These are phyloP conservation scores for Lichina pygmaea DNA, from an alignment of 495 filamentous ascomycete genomes.

Conservation along the genomic window DNA sequence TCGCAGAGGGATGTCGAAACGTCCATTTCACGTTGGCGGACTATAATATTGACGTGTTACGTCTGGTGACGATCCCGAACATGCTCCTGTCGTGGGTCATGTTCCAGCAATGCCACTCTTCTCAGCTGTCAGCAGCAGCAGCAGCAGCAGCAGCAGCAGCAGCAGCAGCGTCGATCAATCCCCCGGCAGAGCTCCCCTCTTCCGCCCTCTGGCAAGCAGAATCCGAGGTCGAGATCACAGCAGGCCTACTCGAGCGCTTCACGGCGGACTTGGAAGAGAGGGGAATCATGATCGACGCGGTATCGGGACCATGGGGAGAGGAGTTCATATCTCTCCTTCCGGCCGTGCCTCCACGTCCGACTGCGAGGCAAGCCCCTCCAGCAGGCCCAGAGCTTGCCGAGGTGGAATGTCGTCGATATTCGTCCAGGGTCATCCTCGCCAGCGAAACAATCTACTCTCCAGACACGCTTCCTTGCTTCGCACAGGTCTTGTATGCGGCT, in stretches of 20 bases:
- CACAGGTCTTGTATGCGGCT: conserved; percentile 37
- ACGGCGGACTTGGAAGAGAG: conserved; percentile 22
- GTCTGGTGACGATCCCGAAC: conserved; percentile 73
- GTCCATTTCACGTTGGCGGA: conserved; percentile 54
- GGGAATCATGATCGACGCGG: conserved; percentile 36
- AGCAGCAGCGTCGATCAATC: not conserved
- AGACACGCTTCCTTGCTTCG: conserved; percentile 41
- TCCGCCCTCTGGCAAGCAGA: conserved; percentile 12
- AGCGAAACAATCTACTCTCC: conserved; percentile 94
- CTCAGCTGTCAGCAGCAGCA: not conserved
- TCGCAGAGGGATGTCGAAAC: conserved; percentile 12
- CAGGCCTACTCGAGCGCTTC: conserved; percentile 34
- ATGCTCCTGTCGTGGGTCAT: conserved; percentile 58
- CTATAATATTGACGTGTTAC: conserved; percentile 69
- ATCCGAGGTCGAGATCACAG: conserved; percentile 50
- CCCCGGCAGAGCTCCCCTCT: too few relatives aligned
- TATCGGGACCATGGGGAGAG: conserved; percentile 63
- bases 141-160: not conserved
- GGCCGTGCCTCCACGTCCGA: conserved; percentile 1
- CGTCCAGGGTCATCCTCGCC: conserved; percentile 32
- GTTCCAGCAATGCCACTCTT: conserved; percentile 9
- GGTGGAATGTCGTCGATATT: too few relatives aligned
- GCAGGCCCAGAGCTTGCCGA: too few relatives aligned
- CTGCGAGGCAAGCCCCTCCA: conserved; percentile 1
- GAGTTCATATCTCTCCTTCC: conserved; percentile 34